Evolutionary conservation across 768 basidiomycete species (phyloP).

Genomic region (Filobasidium floriforme): DNA sequence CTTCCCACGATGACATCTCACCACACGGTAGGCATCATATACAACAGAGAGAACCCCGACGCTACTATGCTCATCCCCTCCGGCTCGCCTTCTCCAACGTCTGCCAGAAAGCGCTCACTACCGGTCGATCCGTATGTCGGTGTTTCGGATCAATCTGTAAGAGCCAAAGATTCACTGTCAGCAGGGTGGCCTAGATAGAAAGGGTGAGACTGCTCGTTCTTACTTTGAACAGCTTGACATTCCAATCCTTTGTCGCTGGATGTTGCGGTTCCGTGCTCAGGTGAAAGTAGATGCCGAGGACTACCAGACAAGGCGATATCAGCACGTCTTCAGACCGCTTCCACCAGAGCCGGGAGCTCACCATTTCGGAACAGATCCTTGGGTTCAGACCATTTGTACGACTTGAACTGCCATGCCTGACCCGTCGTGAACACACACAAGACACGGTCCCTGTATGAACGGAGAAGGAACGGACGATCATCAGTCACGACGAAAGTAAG

Average conservation of each 20-base stretch:
- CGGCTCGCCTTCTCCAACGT: slow-evolving; percentile 12
- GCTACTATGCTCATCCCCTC: neutral
- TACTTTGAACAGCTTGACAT: slow-evolving; percentile 88
- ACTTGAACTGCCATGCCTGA: slow-evolving; percentile 94
- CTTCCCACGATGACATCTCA: no score
- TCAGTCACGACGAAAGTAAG: neutral
- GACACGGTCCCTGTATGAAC: slow-evolving; percentile 61
- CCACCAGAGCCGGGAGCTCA: slow-evolving; percentile 40
- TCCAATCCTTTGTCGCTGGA: slow-evolving; percentile 87
- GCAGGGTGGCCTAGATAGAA: neutral
- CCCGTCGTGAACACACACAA: slow-evolving; percentile 98
- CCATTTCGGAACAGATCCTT: slow-evolving; percentile 87
- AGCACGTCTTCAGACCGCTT: neutral
- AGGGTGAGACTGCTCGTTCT: slow-evolving; percentile 19
- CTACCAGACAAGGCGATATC: slow-evolving; percentile 47
- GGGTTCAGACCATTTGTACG: slow-evolving; percentile 95
- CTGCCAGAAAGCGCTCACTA: slow-evolving; percentile 94
- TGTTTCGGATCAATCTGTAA: slow-evolving; percentile 76
- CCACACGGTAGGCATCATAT: no score
- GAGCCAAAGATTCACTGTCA: neutral
- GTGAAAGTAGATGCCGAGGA: slow-evolving; percentile 91
- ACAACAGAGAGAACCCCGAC: no score
- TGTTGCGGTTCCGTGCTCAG: slow-evolving; percentile 90
- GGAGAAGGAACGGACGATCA: neutral
- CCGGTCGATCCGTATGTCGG: slow-evolving; percentile 87